Base-by-base conservation (phyloP, 2,329 filamentous ascomycete genomes). In the Lecanoromycetidae sp. region DNA sequence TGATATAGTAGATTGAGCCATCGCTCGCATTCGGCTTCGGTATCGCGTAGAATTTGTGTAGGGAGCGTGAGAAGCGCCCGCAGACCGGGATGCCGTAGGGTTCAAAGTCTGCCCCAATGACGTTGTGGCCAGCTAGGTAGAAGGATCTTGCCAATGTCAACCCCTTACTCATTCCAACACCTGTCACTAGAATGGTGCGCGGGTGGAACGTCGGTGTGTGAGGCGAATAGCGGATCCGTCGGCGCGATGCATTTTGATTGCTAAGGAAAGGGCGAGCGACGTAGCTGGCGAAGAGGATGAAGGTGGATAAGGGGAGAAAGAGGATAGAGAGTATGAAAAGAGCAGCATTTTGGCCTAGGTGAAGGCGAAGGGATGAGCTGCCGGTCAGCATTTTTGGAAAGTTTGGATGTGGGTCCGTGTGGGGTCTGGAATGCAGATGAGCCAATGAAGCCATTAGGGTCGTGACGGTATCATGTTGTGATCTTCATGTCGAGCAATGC, bases 141-240 rank as follows among this genome's bases (percentile, higher is more conserved):
- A 87, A 82, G 3, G 75, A 61, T 27, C 84, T 74, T 4, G 82
- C 80, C 7, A 88, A 64, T 0, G 69, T 66, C 3, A 87, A 68
- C 3, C 82, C 83, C 59, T 86, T 84, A 35, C 76, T 71, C 74
- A 85, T 87, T 37, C 77, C 76, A 2, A 87, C 71, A 2, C 84
- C 83, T 0, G 83, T 87, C 34, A 88, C 73, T 12, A 88, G 71
- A 29, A 87, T 66, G 0, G 74, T 82, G 45, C 70, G 72, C 1
- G 66, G 65, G 27, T 63, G 60, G 55, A 68, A 69, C 59, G 48
- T 62, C 57, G 10, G 54, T 52, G 3, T 58, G 56, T 13, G 56
- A 56, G 17, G 50, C 54, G 50, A 58, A 6, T 33, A 57, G 43
- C 51, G 55, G 22, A 52, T 46, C 19, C 40, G 34, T 22, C 44